Evolutionary conservation across 257 asterid species (phyloP), one percentile per base, ranked within the genome.

Genomic region (Nicotiana obtusifolia): DNA sequence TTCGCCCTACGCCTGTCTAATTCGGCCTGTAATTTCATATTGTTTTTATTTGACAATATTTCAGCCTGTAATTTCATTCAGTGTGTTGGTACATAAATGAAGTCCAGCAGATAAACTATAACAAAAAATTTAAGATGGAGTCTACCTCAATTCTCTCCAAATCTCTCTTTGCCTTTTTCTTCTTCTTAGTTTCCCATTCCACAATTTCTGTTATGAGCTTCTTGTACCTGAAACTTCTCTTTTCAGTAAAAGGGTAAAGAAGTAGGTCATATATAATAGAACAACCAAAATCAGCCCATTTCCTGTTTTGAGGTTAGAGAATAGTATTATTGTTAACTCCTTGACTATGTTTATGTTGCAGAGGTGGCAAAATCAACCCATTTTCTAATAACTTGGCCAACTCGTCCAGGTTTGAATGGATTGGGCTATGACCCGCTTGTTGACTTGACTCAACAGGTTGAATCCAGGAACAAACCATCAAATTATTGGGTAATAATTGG

Each of bases 151-250:
- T 89, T 77, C 75, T 86, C 78, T 89, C 88, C 41, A 88, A 66
- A 81, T 84, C 33, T 59, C 85, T 86, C 59, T 88, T 92, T 22
- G 93, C 91, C 77, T 89, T 90, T 20, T 37, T 86, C 82, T 87
- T 92, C 93, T 88, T 90, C 89, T 89, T 89, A 24, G 69, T 80
- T 87, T 91, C 97, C 98, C 97, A 92, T 33, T 86, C 81, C 54
- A 77, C 88, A 59, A 92, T 85, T n/a, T 82, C 88, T 81, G 81
- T 73, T 81, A 62, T 84, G 77, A 85, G 86, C 90, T 89, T 90
- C 83, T 88, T 93, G 77, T 88, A 90, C 93, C 98, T 94, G 91
- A 84, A 83, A 75, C n/a, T 56, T 75, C 30, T 71, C 71, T 22
- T 59, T 78, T 84, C 65, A 68, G 61, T 73, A 37, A 60, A 24